Evolutionary conservation across 1,139 yeast species (phyloP), one percentile per base, ranked within the genome.

Genomic region (Wickerhamiella infanticola): DNA sequence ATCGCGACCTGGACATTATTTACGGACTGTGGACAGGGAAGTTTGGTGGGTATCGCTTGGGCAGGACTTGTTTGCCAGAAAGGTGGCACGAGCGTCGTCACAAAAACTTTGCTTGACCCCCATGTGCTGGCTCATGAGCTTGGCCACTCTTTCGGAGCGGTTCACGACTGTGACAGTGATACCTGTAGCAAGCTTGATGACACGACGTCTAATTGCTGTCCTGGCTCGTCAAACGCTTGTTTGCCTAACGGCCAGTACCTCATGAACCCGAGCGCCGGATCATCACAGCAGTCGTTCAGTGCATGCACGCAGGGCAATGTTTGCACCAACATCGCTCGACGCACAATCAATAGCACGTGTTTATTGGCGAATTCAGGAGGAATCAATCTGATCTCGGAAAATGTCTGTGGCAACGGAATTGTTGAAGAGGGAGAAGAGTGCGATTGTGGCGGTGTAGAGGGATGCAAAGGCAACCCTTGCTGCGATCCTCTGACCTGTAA

Each of bases 71-170:
- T 62, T 4, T 66, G 70, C 48, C 50, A 50, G 8, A 42, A 58
- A 4, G 58, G 63, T 3, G 68, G 67, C 9, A 55, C 65, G 3
- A 65, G 62, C 46, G 67, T 66, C 23, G 56, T 66, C 3, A 56
- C 64, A 25, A 59, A 59, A 37, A 59, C 64, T 0, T 45, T 57
- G 25, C 51, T 58, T 5, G 68, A 64, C 48, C 63, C 67, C 64
- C 51, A 60, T 25, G 67, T 65, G 3, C 53, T 64, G 25, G 69
- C 70, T 0, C 70, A 66, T 46, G 70, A 66, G 47, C 46, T 63
- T 4, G 70, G 69, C 7, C 70, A 66, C 48, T 57, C 63, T 4
- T 66, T 66, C 51, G 70, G 70, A n/a, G 70, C 70, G 3, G 66
- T 63, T 23, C 70, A 66, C 50, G 70, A 66, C 48, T 66, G 70